Evolutionary conservation across 805 yeast genomes (phyloP).

Genomic region (Pachysolen tannophilus): DNA sequence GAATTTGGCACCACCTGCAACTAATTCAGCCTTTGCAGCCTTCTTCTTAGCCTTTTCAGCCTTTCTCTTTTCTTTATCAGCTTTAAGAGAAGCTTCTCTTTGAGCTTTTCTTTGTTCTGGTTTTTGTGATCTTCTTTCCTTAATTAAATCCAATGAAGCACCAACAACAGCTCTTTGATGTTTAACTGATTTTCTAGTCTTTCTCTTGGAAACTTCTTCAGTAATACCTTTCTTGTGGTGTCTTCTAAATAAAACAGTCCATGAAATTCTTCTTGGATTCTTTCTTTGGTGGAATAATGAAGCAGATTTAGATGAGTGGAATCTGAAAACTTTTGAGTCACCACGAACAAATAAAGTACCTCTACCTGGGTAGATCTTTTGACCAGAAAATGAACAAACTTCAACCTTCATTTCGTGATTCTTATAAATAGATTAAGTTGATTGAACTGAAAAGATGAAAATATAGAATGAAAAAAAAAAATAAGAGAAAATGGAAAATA

Average conservation of each 20-base stretch:
- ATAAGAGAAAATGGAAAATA: neutral
- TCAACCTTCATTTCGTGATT: constrained; percentile 98
- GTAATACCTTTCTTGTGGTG: constrained; percentile 99
- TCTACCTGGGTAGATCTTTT: constrained; percentile 99
- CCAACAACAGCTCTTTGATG: constrained; percentile 99
- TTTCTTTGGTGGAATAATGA: constrained; percentile 99
- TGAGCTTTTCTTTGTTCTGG: constrained; percentile 98
- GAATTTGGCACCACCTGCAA: constrained; percentile 70
- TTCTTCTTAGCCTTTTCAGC: constrained; percentile 90
- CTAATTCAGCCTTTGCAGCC: constrained; percentile 82
- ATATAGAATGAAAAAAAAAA: neutral
- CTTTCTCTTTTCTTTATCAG: constrained; percentile 85
- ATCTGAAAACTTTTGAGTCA: constrained; percentile 99
- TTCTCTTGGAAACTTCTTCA: constrained; percentile 97
- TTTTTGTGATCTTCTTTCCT: constrained; percentile 92
- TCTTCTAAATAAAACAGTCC: constrained; percentile 99
- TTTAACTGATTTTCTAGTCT: constrained; percentile 96
- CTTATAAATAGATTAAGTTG: too few relatives aligned
- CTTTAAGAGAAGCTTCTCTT: constrained; percentile 82
- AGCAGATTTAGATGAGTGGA: constrained; percentile 95
- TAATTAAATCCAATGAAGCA: constrained; percentile 97
- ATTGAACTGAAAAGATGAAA: too few relatives aligned
- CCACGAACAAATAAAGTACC: constrained; percentile 99
- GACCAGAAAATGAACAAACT: constrained; percentile 98
- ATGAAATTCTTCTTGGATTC: constrained; percentile 99